Percentiles rank a stretch among this genome's conserved stretches.
Evolutionary conservation across 148 eudicot genomes (phyloP).

Genomic region (Linanthus parryae): DNA sequence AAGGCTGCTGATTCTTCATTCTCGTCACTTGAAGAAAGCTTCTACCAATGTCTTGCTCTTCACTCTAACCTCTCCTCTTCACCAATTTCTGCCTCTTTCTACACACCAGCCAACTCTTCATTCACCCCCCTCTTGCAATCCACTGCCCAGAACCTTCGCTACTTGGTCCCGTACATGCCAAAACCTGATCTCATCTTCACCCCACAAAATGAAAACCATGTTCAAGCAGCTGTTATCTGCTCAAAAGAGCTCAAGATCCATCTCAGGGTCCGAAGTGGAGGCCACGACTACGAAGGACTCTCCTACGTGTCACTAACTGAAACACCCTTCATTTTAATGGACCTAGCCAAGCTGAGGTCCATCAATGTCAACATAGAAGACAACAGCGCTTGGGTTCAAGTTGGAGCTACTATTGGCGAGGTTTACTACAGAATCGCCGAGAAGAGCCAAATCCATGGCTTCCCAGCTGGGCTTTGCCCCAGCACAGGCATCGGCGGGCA

Average conservation of each 20-base stretch:
- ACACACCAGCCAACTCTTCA: conserved; percentile 15
- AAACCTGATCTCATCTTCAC: conserved; percentile 11
- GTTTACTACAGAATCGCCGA: conserved; percentile 27
- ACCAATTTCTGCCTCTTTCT: conserved; percentile 2
- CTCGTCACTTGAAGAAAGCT: not conserved
- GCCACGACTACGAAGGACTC: conserved; percentile 17
- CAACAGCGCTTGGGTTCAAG: conserved; percentile 28
- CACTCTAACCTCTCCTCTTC: not conserved
- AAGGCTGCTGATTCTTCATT: conserved; percentile 4
- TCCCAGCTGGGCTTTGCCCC: conserved; percentile 35
- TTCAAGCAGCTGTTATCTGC: conserved; percentile 5
- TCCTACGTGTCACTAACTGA: conserved; percentile 17
- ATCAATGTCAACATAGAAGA: conserved; percentile 14
- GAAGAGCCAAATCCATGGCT: conserved; percentile 19
- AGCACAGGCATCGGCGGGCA: conserved; percentile 35
- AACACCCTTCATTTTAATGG: conserved; percentile 24
- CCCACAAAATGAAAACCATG: conserved; percentile 5
- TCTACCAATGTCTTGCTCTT: conserved; percentile 3
- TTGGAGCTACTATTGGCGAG: conserved; percentile 36
- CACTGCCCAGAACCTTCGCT: conserved; percentile 9
- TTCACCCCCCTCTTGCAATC: conserved; percentile 9
- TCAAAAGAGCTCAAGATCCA: conserved; percentile 9
- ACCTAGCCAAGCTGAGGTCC: conserved; percentile 25
- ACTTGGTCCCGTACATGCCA: not conserved
- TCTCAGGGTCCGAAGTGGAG: conserved; percentile 17